A percentile compares a stretch with the other conserved stretches of the same genome.
Evolutionary conservation across 345 rosid species (phyloP).

Genomic region (Boechera retrofracta): DNA sequence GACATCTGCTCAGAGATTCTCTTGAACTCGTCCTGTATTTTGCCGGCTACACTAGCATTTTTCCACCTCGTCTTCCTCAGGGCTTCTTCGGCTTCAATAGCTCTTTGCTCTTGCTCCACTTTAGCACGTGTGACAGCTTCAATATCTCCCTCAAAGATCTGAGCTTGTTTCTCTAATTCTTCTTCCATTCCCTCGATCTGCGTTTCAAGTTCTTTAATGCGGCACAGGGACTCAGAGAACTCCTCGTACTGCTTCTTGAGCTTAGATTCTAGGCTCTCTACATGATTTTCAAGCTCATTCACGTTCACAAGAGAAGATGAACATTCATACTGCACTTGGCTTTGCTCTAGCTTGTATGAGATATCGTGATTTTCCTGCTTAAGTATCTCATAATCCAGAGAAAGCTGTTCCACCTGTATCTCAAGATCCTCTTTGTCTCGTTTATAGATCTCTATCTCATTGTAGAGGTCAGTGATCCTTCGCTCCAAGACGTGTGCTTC

Average conservation of each 20-base stretch:
- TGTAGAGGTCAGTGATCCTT: conserved; percentile 59
- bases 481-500: conserved; percentile 61
- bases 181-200: conserved; percentile 62
- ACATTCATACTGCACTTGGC: conserved; percentile 50
- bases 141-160: conserved; percentile 71
- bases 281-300: conserved; percentile 58
- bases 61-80: conserved; percentile 74
- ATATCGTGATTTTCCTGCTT: conserved; percentile 71
- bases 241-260: conserved; percentile 68
- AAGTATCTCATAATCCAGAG: conserved; percentile 64
- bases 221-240: conserved; percentile 63
- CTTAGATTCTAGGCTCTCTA: conserved; percentile 67
- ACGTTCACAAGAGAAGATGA: conserved; percentile 52
- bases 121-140: conserved; percentile 61
- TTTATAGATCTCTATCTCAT: conserved; percentile 65
- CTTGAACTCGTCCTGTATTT: conserved; percentile 80
- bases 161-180: conserved; percentile 67
- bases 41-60: conserved; percentile 70
- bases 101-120: conserved; percentile 78
- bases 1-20: conserved; percentile 75
- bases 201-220: conserved; percentile 66
- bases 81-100: conserved; percentile 85
- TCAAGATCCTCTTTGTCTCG: conserved; percentile 73
- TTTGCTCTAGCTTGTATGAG: conserved; percentile 62
- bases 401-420: conserved; percentile 75